Evolutionary conservation across 495 filamentous ascomycete genomes (phyloP).

Genomic region (Trichoderma reesei): DNA sequence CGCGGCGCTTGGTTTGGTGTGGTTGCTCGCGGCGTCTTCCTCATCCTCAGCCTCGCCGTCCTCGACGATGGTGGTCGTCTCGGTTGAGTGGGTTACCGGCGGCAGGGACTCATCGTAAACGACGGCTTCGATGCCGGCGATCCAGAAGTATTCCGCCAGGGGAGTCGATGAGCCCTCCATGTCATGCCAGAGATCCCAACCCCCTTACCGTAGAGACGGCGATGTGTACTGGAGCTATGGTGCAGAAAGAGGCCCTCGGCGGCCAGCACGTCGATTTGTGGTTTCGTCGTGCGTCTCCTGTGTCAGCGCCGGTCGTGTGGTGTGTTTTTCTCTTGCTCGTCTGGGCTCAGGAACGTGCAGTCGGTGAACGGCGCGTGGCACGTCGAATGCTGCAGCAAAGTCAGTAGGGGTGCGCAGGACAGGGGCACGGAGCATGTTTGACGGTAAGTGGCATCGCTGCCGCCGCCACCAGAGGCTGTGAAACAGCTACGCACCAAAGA

Average conservation of each 20-base stretch:
- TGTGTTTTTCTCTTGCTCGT: neutral
- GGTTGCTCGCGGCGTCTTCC: slow-evolving; percentile 28
- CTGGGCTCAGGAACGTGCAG: neutral
- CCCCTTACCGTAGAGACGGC: neutral
- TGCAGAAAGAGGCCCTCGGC: neutral
- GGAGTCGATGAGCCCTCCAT: slow-evolving; percentile 61
- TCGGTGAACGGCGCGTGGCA: slow-evolving; percentile 8
- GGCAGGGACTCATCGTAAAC: slow-evolving; percentile 43
- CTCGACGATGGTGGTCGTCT: slow-evolving; percentile 68
- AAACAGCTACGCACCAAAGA: slow-evolving; percentile 2
- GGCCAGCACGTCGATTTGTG: neutral
- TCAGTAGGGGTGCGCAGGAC: slow-evolving; percentile 3
- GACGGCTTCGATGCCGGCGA: slow-evolving; percentile 77
- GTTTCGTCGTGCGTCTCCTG: neutral
- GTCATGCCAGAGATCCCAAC: slow-evolving; percentile 31
- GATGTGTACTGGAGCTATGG: neutral
- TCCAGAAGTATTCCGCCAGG: slow-evolving; percentile 98
- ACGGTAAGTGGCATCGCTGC: slow-evolving; percentile 2
- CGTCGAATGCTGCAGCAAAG: neutral
- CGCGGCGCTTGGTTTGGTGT: slow-evolving; percentile 44
- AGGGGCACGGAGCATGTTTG: slow-evolving; percentile 1
- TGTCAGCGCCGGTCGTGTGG: neutral
- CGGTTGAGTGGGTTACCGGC: slow-evolving; percentile 34
- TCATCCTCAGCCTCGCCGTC: slow-evolving; percentile 55
- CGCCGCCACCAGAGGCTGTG: slow-evolving; percentile 3